A percentile compares a stretch with the other conserved stretches of the same genome.
These are phyloP conservation scores for Lithocarpus polystachyus DNA, from an alignment of 306 rosid species.

Conservation along the genomic window DNA sequence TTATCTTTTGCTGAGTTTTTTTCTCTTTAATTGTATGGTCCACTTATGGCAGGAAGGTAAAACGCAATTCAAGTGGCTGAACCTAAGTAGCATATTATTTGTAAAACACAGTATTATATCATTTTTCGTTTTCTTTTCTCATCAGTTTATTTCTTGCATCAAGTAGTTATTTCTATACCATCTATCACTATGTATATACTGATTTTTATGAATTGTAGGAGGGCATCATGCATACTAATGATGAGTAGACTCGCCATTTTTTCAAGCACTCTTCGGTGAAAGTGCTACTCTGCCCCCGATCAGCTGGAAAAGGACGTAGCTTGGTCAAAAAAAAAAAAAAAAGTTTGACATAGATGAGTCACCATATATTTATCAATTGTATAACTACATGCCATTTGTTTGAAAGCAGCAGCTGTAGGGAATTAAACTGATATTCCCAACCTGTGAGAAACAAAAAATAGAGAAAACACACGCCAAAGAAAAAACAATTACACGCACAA, in stretches of 20 bases:
- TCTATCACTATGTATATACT: background rate
- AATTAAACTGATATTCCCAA: too few relatives aligned
- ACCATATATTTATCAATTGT: background rate
- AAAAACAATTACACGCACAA: too few relatives aligned
- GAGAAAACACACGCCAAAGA: too few relatives aligned
- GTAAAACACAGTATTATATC: background rate
- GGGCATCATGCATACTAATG: conserved; percentile 69
- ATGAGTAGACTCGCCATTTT: conserved; percentile 75
- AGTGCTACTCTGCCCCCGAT: conserved; percentile 76
- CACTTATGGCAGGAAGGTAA: background rate
- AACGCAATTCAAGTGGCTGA: background rate
- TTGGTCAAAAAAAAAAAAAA: conserved; percentile 49
- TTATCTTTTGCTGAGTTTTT: background rate
- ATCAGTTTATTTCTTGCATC: conserved; percentile 2
- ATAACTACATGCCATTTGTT: background rate
- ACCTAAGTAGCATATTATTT: background rate
- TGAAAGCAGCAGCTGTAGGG: background rate
- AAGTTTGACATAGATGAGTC: conserved; percentile 35
- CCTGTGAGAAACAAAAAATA: too few relatives aligned
- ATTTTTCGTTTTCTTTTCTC: conserved; percentile 9
- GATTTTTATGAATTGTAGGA: conserved; percentile 38
- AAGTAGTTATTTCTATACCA: background rate
- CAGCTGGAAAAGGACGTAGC: conserved; percentile 78
- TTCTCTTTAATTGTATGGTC: background rate
- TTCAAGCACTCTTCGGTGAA: conserved; percentile 80